Percentiles rank a stretch among this genome's conserved stretches.
phyloP scores from a whole-genome alignment of 148 eudicot genomes.

The Camellia japonica region DNA sequence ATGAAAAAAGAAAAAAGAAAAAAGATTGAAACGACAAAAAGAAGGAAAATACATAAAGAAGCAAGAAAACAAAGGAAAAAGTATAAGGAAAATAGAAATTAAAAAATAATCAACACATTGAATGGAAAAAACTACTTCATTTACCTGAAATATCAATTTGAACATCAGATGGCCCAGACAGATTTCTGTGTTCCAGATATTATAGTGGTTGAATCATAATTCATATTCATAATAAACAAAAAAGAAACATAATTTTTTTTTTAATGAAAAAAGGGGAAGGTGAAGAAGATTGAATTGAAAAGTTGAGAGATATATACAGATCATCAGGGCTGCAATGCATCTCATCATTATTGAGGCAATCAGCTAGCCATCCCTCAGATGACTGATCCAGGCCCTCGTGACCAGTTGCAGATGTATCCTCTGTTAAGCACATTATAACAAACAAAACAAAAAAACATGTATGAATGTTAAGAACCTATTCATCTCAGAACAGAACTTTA shows the following conservation, averaged over 20 bases:
- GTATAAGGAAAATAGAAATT: not conserved
- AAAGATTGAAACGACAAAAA: not conserved
- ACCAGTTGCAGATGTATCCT: slow-evolving; percentile 41
- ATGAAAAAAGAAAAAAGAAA: not conserved
- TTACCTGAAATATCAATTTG: slow-evolving; percentile 48
- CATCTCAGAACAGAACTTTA: not conserved
- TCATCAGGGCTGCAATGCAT: slow-evolving; percentile 64
- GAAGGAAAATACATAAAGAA: not conserved
- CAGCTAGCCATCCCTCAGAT: slow-evolving; percentile 84
- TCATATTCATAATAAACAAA: not conserved
- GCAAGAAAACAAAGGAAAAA: not conserved
- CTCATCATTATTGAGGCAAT: slow-evolving; percentile 71
- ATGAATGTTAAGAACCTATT: not conserved
- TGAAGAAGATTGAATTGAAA: not conserved
- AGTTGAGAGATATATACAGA: slow-evolving; percentile 31
- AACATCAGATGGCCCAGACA: slow-evolving; percentile 38
- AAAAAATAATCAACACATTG: not conserved
- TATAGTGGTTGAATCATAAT: not conserved
- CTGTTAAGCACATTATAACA: slow-evolving; percentile 29
- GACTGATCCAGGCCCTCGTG: slow-evolving; percentile 59
- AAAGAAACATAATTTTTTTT: not conserved
- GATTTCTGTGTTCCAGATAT: slow-evolving; percentile 32
- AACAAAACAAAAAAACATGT: not conserved
- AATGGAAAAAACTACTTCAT: not conserved
- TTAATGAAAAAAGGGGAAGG: not conserved